These are phyloP conservation scores for Tricholoma sp. DNA, from an alignment of 768 basidiomycete species.

Conservation along the genomic window DNA sequence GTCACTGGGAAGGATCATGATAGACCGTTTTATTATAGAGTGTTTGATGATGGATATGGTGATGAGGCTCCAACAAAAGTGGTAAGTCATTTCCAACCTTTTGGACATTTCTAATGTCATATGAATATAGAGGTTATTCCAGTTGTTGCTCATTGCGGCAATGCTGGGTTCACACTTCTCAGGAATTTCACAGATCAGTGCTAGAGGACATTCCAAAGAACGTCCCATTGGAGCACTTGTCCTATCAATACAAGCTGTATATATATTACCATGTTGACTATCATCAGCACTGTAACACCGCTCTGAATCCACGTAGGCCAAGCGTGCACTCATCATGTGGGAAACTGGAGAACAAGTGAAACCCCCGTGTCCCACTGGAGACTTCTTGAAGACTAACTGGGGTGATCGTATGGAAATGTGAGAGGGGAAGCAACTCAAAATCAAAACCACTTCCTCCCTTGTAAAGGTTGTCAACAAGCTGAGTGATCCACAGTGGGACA, in stretches of 20 bases:
- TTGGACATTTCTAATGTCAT: neutral
- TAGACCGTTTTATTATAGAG: neutral
- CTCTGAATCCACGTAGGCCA: neutral
- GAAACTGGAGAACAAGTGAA: neutral
- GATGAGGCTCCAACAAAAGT: neutral
- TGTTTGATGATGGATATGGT: neutral
- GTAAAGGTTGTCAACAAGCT: neutral
- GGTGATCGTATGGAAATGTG: slow-evolving; percentile 1
- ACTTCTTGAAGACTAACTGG: slow-evolving; percentile 7
- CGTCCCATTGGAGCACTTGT: neutral
- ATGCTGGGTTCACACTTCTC: slow-evolving; percentile 1
- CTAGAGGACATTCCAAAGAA: neutral
- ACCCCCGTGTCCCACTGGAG: neutral
- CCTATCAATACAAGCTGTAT: neutral
- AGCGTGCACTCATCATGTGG: neutral
- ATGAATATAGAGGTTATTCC: slow-evolving; percentile 1
- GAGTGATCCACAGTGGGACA: neutral
- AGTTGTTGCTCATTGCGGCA: neutral
- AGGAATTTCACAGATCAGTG: neutral
- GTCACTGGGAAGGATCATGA: neutral
- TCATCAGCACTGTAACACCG: neutral
- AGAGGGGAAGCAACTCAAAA: neutral
- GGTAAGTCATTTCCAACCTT: neutral
- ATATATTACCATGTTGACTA: neutral
- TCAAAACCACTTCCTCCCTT: neutral